These are phyloP conservation scores for Plectosphaerella cucumerina DNA, from an alignment of 2,329 filamentous ascomycete species.

Conservation along the genomic window DNA sequence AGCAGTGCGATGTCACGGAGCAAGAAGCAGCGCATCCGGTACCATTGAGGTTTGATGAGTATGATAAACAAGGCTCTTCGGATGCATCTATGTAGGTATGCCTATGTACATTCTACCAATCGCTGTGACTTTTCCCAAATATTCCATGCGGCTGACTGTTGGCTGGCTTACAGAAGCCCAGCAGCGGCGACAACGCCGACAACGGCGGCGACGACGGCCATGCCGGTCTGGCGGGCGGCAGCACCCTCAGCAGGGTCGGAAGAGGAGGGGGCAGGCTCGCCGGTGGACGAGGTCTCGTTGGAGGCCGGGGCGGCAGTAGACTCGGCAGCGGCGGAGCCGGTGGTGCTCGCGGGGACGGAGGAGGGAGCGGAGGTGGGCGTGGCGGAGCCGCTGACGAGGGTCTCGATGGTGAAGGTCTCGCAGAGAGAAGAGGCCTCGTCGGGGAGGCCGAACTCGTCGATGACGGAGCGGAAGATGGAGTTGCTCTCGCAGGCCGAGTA, in stretches of 20 bases:
- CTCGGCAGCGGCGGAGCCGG: background rate
- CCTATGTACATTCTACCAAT: no score
- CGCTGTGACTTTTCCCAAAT: no score
- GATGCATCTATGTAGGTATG: no score
- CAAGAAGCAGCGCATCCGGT: no score
- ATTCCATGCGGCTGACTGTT: no score
- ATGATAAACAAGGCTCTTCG: no score
- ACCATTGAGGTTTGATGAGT: no score
- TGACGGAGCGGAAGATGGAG: background rate
- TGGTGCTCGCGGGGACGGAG: background rate
- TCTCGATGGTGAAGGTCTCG: background rate
- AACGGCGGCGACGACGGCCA: background rate
- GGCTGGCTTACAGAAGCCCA: background rate
- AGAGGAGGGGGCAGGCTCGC: background rate
- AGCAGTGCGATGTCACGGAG: constrained; percentile 18
- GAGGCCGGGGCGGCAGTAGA: background rate
- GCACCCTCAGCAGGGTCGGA: background rate
- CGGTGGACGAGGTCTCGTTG: background rate
- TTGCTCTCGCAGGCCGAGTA: background rate
- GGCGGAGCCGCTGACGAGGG: background rate
- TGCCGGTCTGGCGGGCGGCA: background rate
- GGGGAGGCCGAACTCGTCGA: background rate
- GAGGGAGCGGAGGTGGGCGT: background rate
- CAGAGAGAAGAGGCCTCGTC: background rate
- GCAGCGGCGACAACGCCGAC: background rate